phyloP scores from a whole-genome alignment of 768 basidiomycete genomes.

The Leucocoprinus birnbaumii region DNA sequence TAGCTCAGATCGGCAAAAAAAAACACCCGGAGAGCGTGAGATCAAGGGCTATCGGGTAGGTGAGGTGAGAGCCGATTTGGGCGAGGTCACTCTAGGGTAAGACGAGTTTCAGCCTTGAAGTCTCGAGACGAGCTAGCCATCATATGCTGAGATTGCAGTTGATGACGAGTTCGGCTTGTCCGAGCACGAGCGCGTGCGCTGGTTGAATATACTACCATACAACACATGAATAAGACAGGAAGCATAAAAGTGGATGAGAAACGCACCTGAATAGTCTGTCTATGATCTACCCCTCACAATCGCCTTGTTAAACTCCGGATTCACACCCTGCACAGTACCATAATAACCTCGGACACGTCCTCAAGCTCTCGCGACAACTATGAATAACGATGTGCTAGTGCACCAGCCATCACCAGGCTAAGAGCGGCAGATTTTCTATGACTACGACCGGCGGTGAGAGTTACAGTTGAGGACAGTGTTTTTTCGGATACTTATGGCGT shows the following conservation, averaged over 20 bases:
- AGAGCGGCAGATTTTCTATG: slow-evolving; percentile 96
- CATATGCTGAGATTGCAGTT: too few species aligned
- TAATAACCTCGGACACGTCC: slow-evolving; percentile 98
- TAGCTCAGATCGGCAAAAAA: too few species aligned
- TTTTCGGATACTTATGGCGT: slow-evolving; percentile 93
- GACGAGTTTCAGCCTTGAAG: too few species aligned
- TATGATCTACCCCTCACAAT: slow-evolving; percentile 90
- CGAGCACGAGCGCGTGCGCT: slow-evolving; percentile 94
- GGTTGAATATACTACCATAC: slow-evolving; percentile 90
- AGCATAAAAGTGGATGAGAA: neutral
- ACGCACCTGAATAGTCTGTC: slow-evolving; percentile 93
- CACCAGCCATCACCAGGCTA: slow-evolving; percentile 90
- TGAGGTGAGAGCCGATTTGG: too few species aligned
- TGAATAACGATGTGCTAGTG: slow-evolving; percentile 92
- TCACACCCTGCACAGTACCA: slow-evolving; percentile 93
- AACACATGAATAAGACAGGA: neutral
- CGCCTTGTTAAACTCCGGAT: slow-evolving; percentile 91
- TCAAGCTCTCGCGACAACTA: slow-evolving; percentile 99
- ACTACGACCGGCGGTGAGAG: slow-evolving; percentile 91
- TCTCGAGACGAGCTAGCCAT: too few species aligned
- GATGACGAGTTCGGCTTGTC: slow-evolving; percentile 95
- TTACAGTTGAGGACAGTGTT: slow-evolving; percentile 90
- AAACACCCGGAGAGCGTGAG: too few species aligned
- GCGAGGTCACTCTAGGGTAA: too few species aligned
- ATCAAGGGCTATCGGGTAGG: too few species aligned